Evolutionary conservation across 306 rosid species (phyloP), one percentile per base, ranked within the genome.

Genomic region (Fagus crenata): DNA sequence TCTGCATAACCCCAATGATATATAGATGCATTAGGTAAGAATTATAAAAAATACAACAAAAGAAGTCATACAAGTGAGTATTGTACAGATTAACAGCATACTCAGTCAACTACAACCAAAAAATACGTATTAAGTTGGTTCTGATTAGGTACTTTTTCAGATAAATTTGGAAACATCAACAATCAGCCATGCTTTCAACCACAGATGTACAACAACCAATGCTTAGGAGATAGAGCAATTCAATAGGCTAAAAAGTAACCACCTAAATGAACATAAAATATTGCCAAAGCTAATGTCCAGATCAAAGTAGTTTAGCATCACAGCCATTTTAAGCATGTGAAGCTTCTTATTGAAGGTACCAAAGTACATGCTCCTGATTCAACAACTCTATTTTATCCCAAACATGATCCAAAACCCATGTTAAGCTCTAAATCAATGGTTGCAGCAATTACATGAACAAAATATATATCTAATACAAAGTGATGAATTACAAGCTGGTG

Each of bases 1-100:
- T 93, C 98, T 93, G 82, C 33, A 72, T 5, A 64, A 43, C 1
- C n/a, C 53, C 4, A 46, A 15, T 5, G 8, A 65, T n/a, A 39
- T 17, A 63, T 5, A 6, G 40, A 33, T 12, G 31, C 11, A 4
- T 31, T 12, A 32, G 39, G 3, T 13, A 56, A 60, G 1, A 40
- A 60, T 32, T 31, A 15, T 11, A 39, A 60, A 6, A 54, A 32
- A 32, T 31, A 22, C 28, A 22, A 22, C 28, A 22, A 22, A 22
- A 22, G 28, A 22, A 22, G 28, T 22, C n/a, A 22, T 22, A 22
- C 28, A 22, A 22, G 28, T 22, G 28, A 22, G 28, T 22, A 22
- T 22, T 22, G 28, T 22, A 46, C 51, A 9, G 13, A 9, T 46
- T 2, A 46, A 46, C 51, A 7, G 2, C 51, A 31, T 31, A 0